Evolutionary conservation across 768 basidiomycete species (phyloP), one percentile per base, ranked within the genome.

Genomic region (Russula olivacea): DNA sequence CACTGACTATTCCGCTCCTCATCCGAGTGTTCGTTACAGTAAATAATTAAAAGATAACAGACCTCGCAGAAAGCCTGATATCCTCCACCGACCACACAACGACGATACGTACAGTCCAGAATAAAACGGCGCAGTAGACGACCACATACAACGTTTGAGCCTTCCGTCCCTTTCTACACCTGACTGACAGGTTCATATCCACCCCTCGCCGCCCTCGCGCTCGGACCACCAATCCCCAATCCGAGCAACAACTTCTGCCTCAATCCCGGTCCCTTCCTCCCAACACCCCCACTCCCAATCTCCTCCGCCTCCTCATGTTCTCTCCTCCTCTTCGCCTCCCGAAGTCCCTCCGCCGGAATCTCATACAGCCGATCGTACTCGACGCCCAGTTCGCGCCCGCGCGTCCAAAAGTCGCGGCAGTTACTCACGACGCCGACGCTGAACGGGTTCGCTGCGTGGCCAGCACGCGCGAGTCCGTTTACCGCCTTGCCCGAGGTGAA

Each of bases 351-450:
- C 3, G 78, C 66, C 5, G 95, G 94, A 28, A 98, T 84, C 74
- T 94, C 92, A 75, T 95, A 96, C 72, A 97, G 72, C 68, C 80
- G 78, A 58, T 91, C 90, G 75, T 97, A 99, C 72, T 95, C 88
- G 51, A 99, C 90, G 2, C 91, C 92, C 28, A 96, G 76, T 74
- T 92, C 90, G 63, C 79, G 79, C 25, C 94, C 92, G 60, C 82
- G 82, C 54, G 85, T 84, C 96, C 96, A 99, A 74, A 99, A 98
- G 77, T 99, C 96, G 69, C 82, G 84, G 73, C 93, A 95, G 71
- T 95, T 95, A 61, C 79, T 78, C 21, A 82, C 75, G 17, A 88
- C 51, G 2, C 95, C 95, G 23, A 90, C 69, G 74, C 97, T 93
- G 73, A 98, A 99, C 45, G 96, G 97, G 75, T 98, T 98, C 57